Conservation (phyloP, 768 basidiomycete species). For the Boletus eberwhitei region DNA sequence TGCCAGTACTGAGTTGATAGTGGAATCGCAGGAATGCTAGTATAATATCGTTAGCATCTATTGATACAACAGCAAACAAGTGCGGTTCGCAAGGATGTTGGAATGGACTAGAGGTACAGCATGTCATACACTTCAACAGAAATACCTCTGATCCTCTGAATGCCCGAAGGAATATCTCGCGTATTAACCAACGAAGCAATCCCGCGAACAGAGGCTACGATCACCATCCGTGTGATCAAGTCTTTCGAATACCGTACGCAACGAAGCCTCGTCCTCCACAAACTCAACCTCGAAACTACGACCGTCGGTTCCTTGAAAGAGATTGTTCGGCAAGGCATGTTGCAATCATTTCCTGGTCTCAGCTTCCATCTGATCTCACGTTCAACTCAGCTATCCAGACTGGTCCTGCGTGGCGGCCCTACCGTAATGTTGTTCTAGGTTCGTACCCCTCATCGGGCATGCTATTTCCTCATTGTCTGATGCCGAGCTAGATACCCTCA, state of each 20-base stretch:
- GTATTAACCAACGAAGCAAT: slow-evolving; percentile 60
- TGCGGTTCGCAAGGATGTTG: no score
- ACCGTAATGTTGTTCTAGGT: slow-evolving; percentile 72
- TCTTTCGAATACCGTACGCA: slow-evolving; percentile 92
- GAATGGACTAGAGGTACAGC: no score
- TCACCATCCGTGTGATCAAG: slow-evolving; percentile 93
- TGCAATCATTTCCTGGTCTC: not conserved
- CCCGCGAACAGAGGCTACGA: slow-evolving; percentile 72
- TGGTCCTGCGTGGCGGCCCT: slow-evolving; percentile 85
- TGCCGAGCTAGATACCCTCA: slow-evolving; percentile 72
- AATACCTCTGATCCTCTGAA: slow-evolving; percentile 7
- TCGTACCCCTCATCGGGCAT: not conserved
- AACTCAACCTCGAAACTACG: slow-evolving; percentile 73
- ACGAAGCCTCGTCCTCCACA: slow-evolving; percentile 78
- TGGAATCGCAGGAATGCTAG: not conserved
- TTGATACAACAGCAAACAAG: not conserved
- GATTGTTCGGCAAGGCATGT: slow-evolving; percentile 59
- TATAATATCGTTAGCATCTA: not conserved
- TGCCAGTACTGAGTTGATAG: not conserved
- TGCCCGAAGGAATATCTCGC: slow-evolving; percentile 38
- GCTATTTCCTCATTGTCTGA: not conserved
- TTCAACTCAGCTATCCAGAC: slow-evolving; percentile 58
- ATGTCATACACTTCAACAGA: not conserved
- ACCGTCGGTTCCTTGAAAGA: slow-evolving; percentile 81
- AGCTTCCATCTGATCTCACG: slow-evolving; percentile 6